These are phyloP conservation scores for Fusarium sp. DNA, from an alignment of 2,329 filamentous ascomycete species.

Conservation along the genomic window DNA sequence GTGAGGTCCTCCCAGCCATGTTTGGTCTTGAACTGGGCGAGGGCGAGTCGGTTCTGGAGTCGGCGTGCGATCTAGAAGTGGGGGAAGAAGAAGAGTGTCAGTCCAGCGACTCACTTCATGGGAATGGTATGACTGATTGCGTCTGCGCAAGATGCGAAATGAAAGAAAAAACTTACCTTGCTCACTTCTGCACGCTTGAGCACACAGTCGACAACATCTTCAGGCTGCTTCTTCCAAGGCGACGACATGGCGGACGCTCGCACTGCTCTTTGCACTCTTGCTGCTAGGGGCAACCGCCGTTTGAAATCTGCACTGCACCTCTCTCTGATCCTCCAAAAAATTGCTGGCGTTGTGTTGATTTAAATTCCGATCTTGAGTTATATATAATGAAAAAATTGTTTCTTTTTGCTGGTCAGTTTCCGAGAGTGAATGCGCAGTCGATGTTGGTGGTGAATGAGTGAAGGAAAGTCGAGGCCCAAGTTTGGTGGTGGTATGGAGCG, in stretches of 20 bases:
- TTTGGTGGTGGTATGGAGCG: not conserved
- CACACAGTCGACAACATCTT: conserved; percentile 75
- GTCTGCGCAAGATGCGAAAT: not conserved
- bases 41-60: conserved; percentile 91
- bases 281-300: conserved; percentile 38
- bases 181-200: conserved; percentile 80
- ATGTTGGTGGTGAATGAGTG: conserved; percentile 7
- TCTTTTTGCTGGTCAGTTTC: not conserved
- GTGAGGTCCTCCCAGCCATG: conserved; percentile 94
- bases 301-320: conserved; percentile 5
- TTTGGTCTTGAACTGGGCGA: conserved; percentile 97
- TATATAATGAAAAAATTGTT: not conserved
- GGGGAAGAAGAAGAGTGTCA: conserved; percentile 30
- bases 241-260: conserved; percentile 64
- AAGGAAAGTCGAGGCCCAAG: not conserved
- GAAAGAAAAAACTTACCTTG: conserved; percentile 67
- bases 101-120: not conserved
- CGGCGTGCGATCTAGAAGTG: conserved; percentile 84
- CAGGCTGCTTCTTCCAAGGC: conserved; percentile 72
- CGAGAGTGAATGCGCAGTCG: conserved; percentile 1
- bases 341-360: not conserved
- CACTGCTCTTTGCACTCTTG: conserved; percentile 34
- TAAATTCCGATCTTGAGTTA: not conserved
- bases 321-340: not conserved
- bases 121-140: not conserved